Percentiles rank a stretch among this genome's conserved stretches.
Evolutionary conservation across 192 early-diverging fungal species (phyloP).

Genomic region (Umbelopsis ramanniana): DNA sequence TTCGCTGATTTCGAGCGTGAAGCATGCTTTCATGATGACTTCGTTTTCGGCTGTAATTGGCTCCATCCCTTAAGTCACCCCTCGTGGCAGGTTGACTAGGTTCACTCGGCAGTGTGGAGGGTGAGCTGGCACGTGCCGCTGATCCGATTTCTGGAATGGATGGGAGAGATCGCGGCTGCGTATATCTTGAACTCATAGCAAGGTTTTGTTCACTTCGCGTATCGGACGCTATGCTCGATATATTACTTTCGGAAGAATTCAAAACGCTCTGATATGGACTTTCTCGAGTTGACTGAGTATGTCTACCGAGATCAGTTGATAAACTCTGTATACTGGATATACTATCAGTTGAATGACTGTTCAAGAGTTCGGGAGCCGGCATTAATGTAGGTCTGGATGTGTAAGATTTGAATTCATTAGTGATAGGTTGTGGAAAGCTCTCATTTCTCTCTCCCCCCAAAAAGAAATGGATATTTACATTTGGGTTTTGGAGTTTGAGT

Average conservation of each 20-base stretch:
- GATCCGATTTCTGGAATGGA: neutral
- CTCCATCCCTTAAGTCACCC: neutral
- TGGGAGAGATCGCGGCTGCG: neutral
- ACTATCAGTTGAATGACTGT: neutral
- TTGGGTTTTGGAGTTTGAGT: no score
- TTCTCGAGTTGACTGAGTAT: neutral
- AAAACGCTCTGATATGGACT: neutral
- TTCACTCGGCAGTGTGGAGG: neutral
- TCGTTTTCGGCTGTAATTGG: neutral
- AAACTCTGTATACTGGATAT: neutral
- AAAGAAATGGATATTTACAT: no score
- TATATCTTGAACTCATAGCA: neutral
- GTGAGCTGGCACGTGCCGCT: neutral
- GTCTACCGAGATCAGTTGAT: neutral
- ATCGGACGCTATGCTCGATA: neutral
- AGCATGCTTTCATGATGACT: slow-evolving; percentile 8
- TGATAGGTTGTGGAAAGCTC: no score
- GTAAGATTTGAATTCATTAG: no score
- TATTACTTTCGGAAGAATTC: slow-evolving; percentile 1
- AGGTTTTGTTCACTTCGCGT: neutral
- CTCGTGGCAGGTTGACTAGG: neutral
- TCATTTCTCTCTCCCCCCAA: no score
- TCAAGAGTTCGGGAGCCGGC: neutral
- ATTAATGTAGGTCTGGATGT: neutral
- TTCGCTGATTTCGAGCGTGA: slow-evolving; percentile 10